Conservation (phyloP, 805 yeast species). For the Ogataea paradorogensis region DNA sequence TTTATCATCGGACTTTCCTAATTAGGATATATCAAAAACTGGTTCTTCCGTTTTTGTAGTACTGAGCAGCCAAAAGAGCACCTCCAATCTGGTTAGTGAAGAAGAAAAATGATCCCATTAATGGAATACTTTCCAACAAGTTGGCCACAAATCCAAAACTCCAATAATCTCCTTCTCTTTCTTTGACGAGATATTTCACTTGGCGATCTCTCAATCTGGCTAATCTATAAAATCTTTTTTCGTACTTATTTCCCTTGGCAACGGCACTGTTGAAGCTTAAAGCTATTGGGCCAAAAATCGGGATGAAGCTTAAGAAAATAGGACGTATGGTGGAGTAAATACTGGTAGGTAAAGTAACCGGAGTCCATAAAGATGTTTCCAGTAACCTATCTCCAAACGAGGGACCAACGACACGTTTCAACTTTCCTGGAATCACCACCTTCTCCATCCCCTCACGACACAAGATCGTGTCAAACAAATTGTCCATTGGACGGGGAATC, state of each 20-base stretch:
- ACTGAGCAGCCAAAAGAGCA: constrained; percentile 54
- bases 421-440: constrained; percentile 33
- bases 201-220: constrained; percentile 28
- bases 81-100: constrained; percentile 63
- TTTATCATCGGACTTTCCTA: neutral
- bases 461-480: constrained; percentile 27
- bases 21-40: constrained; percentile 7
- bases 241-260: constrained; percentile 17
- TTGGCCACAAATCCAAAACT: constrained; percentile 54
- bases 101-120: constrained; percentile 47
- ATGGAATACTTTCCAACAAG: constrained; percentile 44
- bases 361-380: constrained; percentile 18
- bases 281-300: constrained; percentile 25
- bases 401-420: constrained; percentile 30
- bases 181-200: constrained; percentile 24
- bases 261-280: constrained; percentile 20
- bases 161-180: constrained; percentile 38
- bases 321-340: constrained; percentile 14
- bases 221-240: constrained; percentile 24
- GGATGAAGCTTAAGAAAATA: constrained; percentile 21
- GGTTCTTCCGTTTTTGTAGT: constrained; percentile 21
- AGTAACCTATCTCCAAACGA: constrained; percentile 23
- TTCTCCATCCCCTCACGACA: constrained; percentile 28
- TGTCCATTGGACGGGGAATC: constrained; percentile 26
- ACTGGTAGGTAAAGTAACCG: constrained; percentile 13